Evolutionary conservation across 2,329 filamentous ascomycete genomes (phyloP).

Genomic region (Scytalidium sp.): DNA sequence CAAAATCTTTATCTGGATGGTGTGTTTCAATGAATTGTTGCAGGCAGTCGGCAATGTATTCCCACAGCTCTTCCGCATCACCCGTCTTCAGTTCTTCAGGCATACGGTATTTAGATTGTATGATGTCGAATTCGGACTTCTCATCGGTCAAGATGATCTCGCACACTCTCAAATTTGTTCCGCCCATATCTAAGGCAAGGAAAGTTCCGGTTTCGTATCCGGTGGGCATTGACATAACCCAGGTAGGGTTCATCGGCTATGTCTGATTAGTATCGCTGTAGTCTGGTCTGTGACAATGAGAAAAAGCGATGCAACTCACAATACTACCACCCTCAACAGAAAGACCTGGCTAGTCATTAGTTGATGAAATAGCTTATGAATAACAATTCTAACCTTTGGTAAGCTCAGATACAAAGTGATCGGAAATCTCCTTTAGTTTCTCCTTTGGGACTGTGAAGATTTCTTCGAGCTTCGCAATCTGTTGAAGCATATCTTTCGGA

Average conservation of each 20-base stretch:
- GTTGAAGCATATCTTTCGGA: constrained; percentile 75
- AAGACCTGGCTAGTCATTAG: constrained; percentile 55
- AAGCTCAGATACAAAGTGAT: constrained; percentile 86
- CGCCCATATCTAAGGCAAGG: constrained; percentile 91
- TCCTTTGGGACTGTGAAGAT: constrained; percentile 73
- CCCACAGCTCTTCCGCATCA: constrained; percentile 82
- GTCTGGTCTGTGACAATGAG: neutral
- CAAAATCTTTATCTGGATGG: constrained; percentile 64
- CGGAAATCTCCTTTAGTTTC: constrained; percentile 86
- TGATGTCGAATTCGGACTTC: constrained; percentile 89
- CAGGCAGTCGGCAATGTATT: constrained; percentile 90
- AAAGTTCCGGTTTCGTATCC: constrained; percentile 86
- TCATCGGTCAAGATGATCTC: constrained; percentile 85
- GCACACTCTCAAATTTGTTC: constrained; percentile 92
- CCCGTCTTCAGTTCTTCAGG: constrained; percentile 89
- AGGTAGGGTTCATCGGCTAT: constrained; percentile 96
- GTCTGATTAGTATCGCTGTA: constrained; percentile 15
- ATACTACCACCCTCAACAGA: constrained; percentile 88
- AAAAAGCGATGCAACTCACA: constrained; percentile 50
- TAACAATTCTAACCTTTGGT: constrained; percentile 64
- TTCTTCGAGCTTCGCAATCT: constrained; percentile 83
- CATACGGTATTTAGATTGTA: constrained; percentile 94
- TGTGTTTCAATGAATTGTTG: constrained; percentile 88
- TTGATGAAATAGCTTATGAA: neutral
- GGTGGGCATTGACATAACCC: constrained; percentile 87